These are phyloP conservation scores for Heritiera littoralis DNA, from an alignment of 345 rosid genomes.

Conservation along the genomic window DNA sequence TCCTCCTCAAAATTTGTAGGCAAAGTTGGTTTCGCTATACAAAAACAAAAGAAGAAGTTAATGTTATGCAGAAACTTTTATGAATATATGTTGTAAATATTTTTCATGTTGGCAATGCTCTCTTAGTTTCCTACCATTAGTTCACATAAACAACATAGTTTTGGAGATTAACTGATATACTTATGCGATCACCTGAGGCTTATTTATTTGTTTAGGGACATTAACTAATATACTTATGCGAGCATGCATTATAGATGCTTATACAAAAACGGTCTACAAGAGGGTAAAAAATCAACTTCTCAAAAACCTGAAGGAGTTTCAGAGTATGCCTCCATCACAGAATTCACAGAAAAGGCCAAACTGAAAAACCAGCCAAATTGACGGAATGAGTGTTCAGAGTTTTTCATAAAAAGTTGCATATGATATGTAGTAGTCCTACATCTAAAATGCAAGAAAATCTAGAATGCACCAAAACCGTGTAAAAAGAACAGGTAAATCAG, in stretches of 20 bases:
- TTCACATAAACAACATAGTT: neutral
- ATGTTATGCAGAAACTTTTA: slow-evolving; percentile 6
- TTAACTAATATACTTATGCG: neutral
- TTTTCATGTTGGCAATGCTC: slow-evolving; percentile 3
- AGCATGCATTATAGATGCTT: neutral
- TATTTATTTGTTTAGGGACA: neutral
- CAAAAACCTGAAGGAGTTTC: neutral
- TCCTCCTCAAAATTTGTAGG: slow-evolving; percentile 88
- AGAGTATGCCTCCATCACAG: neutral
- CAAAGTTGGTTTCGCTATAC: slow-evolving; percentile 79
- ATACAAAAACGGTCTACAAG: neutral
- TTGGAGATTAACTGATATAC: too few species aligned
- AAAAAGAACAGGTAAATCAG: neutral
- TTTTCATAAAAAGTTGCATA: neutral
- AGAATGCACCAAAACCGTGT: neutral
- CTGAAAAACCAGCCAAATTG: slow-evolving; percentile 2
- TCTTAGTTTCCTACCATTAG: neutral
- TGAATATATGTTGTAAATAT: slow-evolving; percentile 5
- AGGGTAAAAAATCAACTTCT: neutral
- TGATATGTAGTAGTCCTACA: neutral
- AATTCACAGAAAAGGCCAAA: neutral
- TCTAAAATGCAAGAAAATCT: neutral
- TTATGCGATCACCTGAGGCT: neutral
- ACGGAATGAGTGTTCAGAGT: neutral
- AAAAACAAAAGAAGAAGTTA: slow-evolving; percentile 26